These are phyloP conservation scores for Cymbopogon citratus DNA, from an alignment of 176 grass and related monocot species.

Conservation along the genomic window DNA sequence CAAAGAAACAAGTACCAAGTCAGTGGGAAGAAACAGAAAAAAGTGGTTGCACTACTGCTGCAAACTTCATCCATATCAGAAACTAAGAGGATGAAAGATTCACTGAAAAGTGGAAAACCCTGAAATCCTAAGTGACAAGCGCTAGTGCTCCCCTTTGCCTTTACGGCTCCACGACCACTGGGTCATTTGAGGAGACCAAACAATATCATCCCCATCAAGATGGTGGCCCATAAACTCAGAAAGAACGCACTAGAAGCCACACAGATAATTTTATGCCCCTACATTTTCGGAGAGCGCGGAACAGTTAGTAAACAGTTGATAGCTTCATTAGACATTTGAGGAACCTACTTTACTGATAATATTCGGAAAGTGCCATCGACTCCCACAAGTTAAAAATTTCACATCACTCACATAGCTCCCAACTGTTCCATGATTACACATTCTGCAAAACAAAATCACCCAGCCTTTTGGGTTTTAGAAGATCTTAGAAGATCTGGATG, in stretches of 20 bases:
- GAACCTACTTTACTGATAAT: constrained; percentile 32
- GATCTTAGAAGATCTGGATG: constrained; percentile 33
- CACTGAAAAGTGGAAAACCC: background rate
- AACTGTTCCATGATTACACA: constrained; percentile 40
- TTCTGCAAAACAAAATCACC: constrained; percentile 54
- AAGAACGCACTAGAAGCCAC: background rate
- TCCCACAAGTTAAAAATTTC: constrained; percentile 26
- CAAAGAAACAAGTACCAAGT: background rate
- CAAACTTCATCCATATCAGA: constrained; percentile 24
- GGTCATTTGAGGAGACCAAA: constrained; percentile 6
- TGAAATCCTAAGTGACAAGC: background rate
- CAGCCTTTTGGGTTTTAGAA: constrained; percentile 38
- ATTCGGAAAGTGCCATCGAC: background rate
- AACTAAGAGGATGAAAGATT: constrained; percentile 12
- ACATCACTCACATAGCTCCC: constrained; percentile 27
- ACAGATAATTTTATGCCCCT: background rate
- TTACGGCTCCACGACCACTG: constrained; percentile 1
- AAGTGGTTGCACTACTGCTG: background rate
- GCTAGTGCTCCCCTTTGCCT: constrained; percentile 2
- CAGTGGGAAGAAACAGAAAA: constrained; percentile 2
- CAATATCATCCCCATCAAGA: constrained; percentile 28
- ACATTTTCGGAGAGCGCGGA: background rate
- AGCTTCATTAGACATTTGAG: constrained; percentile 4
- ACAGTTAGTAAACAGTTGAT: constrained; percentile 10
- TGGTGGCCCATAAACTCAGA: background rate